Conservation (phyloP, 176 grass and related monocot species). For the Alopecurus myosuroides region DNA sequence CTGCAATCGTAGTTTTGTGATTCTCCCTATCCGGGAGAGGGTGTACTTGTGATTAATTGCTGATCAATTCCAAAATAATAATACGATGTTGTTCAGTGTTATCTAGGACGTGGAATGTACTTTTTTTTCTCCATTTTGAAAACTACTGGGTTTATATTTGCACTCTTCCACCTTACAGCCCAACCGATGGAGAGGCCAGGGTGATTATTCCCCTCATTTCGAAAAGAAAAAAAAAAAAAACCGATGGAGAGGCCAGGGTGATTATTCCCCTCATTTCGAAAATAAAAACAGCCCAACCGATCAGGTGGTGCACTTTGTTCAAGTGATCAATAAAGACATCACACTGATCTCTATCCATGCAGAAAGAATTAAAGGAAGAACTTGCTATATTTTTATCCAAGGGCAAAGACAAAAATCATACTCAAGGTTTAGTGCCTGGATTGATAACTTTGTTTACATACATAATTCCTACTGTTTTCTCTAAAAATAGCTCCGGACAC, state of each 20-base stretch:
- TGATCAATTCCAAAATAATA: not conserved
- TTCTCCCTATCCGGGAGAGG: too few species aligned
- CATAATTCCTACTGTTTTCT: not conserved
- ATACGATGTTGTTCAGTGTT: not conserved
- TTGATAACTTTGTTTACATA: not conserved
- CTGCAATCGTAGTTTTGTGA: too few species aligned
- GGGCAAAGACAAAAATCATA: not conserved
- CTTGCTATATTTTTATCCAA: not conserved
- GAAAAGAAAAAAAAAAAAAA: too few species aligned
- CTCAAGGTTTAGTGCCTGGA: not conserved
- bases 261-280: too few species aligned
- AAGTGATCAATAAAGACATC: not conserved
- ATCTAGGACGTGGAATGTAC: not conserved
- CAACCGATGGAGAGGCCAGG: too few species aligned
- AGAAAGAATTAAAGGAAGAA: not conserved
- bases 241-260: too few species aligned
- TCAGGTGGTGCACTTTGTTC: too few species aligned
- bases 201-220: too few species aligned
- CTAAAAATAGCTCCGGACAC: not conserved
- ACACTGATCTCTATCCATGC: not conserved
- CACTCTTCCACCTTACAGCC: too few species aligned
- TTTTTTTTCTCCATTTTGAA: not conserved
- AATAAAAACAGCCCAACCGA: too few species aligned
- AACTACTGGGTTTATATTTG: not conserved
- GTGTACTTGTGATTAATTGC: too few species aligned